phyloP scores from a whole-genome alignment of 1,139 yeast species.

The Scheffersomyces titani region DNA sequence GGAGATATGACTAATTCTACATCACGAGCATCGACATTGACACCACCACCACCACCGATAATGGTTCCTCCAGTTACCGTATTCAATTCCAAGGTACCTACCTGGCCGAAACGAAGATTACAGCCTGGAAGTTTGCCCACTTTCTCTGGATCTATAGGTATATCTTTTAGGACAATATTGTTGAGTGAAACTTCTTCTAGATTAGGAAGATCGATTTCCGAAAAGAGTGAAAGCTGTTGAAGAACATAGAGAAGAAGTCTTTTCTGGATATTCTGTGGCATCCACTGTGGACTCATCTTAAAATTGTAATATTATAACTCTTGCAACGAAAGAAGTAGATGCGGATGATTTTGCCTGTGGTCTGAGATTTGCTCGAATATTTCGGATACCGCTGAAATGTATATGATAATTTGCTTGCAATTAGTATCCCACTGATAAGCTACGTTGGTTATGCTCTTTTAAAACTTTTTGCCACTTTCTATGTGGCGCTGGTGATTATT shows the following conservation, averaged over 20 bases:
- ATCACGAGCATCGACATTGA: slow-evolving; percentile 58
- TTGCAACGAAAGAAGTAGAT: no score
- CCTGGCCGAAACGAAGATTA: slow-evolving; percentile 61
- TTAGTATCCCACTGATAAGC: no score
- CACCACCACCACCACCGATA: slow-evolving; percentile 52
- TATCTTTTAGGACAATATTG: slow-evolving; percentile 56
- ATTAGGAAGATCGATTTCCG: slow-evolving; percentile 79
- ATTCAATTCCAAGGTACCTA: slow-evolving; percentile 52
- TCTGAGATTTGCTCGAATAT: neutral
- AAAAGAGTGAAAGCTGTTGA: slow-evolving; percentile 79
- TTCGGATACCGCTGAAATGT: neutral
- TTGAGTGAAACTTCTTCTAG: slow-evolving; percentile 71
- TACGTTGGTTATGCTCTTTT: no score
- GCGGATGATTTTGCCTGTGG: neutral
- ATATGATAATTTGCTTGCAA: no score
- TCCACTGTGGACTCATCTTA: slow-evolving; percentile 68
- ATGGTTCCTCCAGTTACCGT: slow-evolving; percentile 29
- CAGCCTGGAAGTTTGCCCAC: slow-evolving; percentile 66
- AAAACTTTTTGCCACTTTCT: neutral
- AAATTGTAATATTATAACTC: neutral
- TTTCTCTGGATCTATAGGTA: slow-evolving; percentile 72
- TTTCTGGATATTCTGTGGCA: slow-evolving; percentile 82
- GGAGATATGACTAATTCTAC: slow-evolving; percentile 59
- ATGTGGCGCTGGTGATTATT: neutral
- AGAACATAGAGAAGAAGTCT: slow-evolving; percentile 76